Evolutionary conservation across 1,139 yeast genomes (phyloP), one percentile per base, ranked within the genome.

Genomic region (Geotrichum candidum): DNA sequence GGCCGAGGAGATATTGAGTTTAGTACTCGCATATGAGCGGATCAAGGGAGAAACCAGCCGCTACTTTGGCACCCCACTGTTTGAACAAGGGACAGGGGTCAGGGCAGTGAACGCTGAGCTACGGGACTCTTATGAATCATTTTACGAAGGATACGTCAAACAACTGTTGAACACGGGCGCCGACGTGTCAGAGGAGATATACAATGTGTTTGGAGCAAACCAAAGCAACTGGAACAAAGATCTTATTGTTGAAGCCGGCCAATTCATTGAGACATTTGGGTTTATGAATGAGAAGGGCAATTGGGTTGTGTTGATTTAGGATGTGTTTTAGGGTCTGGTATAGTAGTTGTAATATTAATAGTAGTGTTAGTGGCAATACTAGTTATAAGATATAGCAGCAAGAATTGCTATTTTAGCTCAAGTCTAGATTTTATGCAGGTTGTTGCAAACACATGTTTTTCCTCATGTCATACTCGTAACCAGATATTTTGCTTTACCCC

Each of bases 241-340:
- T 5, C n/a, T 38, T 15, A 41, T 52, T 27, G 55, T 57, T 22
- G 29, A 51, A 22, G 51, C 35, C 11, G 59, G 59, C 22, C 51
- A 48, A 29, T 57, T 48, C 25, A 55, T 51, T n/a, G 59, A 57
- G 41, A 38, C 51, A 22, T 51, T 23, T 51, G 59, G 54, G 38
- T 51, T 51, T 56, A 54, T 46, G 15, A 48, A 55, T 31, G 27
- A 38, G n/a, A 48, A 55, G 22, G 58, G 58, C 23, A 41, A 5
- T 48, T 55, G 18, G 50, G 10, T 48, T 46, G 46, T 46, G 25
- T 48, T 29, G 18, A 31, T 27, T 25, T 54, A 35, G 6, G 22
- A 33, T n/a, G 18, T 4, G 5, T 3, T 25, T 29, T 29, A 9
- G 33, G 33, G 33, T 29, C 33, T 29, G 33, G 33, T 29, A 29